These are phyloP conservation scores for Gymnopus androsaceus DNA, from an alignment of 1,284 basidiomycete genomes.

Conservation along the genomic window DNA sequence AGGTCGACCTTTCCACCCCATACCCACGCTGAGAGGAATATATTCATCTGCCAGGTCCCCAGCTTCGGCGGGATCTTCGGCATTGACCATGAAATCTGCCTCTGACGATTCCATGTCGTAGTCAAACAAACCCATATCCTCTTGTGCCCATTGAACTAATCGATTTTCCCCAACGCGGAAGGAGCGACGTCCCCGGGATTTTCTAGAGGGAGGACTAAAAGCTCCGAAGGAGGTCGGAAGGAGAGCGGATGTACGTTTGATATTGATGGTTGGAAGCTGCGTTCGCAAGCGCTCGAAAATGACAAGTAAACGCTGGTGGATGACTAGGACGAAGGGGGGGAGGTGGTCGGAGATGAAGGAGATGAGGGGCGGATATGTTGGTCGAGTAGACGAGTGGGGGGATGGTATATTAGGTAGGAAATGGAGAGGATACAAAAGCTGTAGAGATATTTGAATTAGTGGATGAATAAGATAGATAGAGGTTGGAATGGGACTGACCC, in stretches of 20 bases:
- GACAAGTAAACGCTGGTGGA: background rate
- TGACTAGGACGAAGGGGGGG: background rate
- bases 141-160: conserved; percentile 16
- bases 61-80: conserved; percentile 7
- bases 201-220: conserved; percentile 1
- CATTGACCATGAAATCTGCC: conserved; percentile 15
- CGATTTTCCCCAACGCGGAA: conserved; percentile 10
- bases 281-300: background rate
- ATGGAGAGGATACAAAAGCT: conserved; percentile 2
- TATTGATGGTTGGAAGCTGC: background rate
- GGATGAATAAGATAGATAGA: background rate
- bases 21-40: conserved; percentile 14
- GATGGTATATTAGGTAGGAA: conserved; percentile 2
- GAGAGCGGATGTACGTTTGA: background rate
- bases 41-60: conserved; percentile 12
- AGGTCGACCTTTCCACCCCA: conserved; percentile 13
- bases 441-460: background rate
- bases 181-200: background rate
- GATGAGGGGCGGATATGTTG: background rate
- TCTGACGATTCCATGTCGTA: background rate
- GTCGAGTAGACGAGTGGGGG: conserved; percentile 6
- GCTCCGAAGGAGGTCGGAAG: background rate
- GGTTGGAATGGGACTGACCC: background rate
- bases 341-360: conserved; percentile 5
- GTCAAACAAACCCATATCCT: conserved; percentile 12